Evolutionary conservation across 1,284 basidiomycete species (phyloP), one percentile per base, ranked within the genome.

Genomic region (Sanguinoderma infundibulare): DNA sequence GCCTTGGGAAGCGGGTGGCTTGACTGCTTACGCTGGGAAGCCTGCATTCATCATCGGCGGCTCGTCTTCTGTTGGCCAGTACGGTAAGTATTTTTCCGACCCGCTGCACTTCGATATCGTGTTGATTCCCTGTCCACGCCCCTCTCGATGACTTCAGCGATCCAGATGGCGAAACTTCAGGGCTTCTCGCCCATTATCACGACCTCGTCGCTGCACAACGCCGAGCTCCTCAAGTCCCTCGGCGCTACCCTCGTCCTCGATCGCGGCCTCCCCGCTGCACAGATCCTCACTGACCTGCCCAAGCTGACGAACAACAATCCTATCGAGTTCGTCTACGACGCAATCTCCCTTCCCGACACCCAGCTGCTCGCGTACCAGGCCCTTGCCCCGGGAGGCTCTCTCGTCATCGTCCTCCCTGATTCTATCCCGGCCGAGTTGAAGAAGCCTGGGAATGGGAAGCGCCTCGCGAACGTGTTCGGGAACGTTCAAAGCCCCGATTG

Each of bases 161-260:
- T 88, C 51, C 87, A 88, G 69, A 69, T 88, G 15, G 83, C 83
- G 5, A 81, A 76, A 63, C 65, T 82, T 30, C 79, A 82, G 0
- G 85, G 84, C 0, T 85, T 85, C 75, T 78, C 76, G 4, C 81
- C 79, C 0, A 83, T 87, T 61, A 81, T 87, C 54, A 73, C 83
- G 6, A 85, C 82, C 2, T 78, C 85, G 1, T 86, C 83, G 7
- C 66, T 69, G 15, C 77, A 76, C 62, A 79, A 87, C 63, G 64
- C 70, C 22, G 73, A 70, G 0, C 68, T 71, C 40, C 78, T 89
- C 60, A 81, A 80, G 65, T 73, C 75, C 0, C 73, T 85, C 26
- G 87, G 87, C 2, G 87, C 84, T 0, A 83, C 83, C 0, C 74
- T 83, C 44, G 73, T 85, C 53, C 69, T 88, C 55, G 81, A 86